Evolutionary conservation across 2,329 filamentous ascomycete species (phyloP), one percentile per base, ranked within the genome.

Genomic region (Aspergillus tanneri): DNA sequence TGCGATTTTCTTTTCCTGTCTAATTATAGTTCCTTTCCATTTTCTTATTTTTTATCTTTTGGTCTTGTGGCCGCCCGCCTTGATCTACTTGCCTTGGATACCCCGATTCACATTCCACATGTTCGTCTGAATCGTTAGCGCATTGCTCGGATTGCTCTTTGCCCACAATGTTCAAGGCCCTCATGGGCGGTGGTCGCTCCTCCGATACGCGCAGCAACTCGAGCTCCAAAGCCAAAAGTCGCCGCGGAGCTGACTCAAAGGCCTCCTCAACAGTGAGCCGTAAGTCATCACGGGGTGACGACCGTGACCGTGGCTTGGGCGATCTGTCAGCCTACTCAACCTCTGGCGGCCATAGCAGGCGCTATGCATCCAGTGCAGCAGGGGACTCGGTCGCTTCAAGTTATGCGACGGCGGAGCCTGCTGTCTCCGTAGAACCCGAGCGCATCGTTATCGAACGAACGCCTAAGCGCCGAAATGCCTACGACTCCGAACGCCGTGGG

Each of bases 221-320:
- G 45, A 61, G 59, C 50, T 68, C 67, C 19, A 68, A 64, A 42
- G 58, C 56, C 32, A 60, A 48, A 35, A 48, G 59, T 51, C 66
- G 64, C 47, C 66, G 64, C 59, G 65, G 59, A 54, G 54, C 61
- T 23, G 57, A 65, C 41, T 64, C 62, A 27, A 68, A 65, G 55
- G 43, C 52, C 35, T 62, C 59, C 28, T 69, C 65, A 16, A 62
- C 63, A 46, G 62, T 64, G 37, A 66, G 64, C 52, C 68, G 64
- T 56, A 72, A 69, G 59, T 66, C 70, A 47, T 61, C 71, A 65
- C 69, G 71, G 66, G 68, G 68, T 71, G 72, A 75, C 68, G 72
- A 74, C 66, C 71, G 72, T 69, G 71, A 70, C 47, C 67, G 69
- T 46, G 69, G 65, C 47, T 57, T 70, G 55, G 66, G 63, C 44